These are phyloP conservation scores for Moniliophthora roreri DNA, from an alignment of 1,284 basidiomycete genomes.

Conservation along the genomic window DNA sequence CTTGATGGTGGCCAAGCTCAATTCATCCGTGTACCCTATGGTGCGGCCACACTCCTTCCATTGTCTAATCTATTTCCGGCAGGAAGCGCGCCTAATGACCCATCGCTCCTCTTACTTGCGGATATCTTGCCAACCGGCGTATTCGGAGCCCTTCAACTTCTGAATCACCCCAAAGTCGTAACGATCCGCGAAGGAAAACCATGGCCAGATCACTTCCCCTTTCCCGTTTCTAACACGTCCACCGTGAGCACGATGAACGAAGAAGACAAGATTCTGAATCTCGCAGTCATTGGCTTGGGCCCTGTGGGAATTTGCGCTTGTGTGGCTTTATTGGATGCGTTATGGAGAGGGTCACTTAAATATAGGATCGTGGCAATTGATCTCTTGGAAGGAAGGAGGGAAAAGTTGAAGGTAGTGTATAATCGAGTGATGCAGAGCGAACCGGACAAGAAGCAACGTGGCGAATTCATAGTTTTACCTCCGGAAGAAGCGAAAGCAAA, in stretches of 20 bases:
- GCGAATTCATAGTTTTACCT: constrained; percentile 43
- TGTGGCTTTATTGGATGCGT: constrained; percentile 62
- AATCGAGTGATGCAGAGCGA: constrained; percentile 37
- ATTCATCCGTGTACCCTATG: constrained; percentile 79
- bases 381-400: constrained; percentile 50
- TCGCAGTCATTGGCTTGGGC: constrained; percentile 72
- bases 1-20: constrained; percentile 88
- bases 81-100: constrained; percentile 22
- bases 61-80: constrained; percentile 36
- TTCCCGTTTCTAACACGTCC: constrained; percentile 10
- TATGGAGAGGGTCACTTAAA: constrained; percentile 40
- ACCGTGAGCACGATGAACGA: constrained; percentile 16
- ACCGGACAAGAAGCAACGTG: constrained; percentile 38
- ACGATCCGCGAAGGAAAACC: constrained; percentile 54
- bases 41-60: constrained; percentile 79
- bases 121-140: constrained; percentile 81
- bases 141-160: constrained; percentile 72
- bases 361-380: constrained; percentile 67
- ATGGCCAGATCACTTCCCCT: constrained; percentile 48
- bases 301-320: constrained; percentile 74
- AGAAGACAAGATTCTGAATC: constrained; percentile 52
- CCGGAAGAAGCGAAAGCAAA: constrained; percentile 49
- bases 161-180: constrained; percentile 69
- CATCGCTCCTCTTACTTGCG: constrained; percentile 65
- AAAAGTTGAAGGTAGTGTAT: constrained; percentile 58